Conservation (phyloP, 257 asterid genomes). For the Plantago ovata region DNA sequence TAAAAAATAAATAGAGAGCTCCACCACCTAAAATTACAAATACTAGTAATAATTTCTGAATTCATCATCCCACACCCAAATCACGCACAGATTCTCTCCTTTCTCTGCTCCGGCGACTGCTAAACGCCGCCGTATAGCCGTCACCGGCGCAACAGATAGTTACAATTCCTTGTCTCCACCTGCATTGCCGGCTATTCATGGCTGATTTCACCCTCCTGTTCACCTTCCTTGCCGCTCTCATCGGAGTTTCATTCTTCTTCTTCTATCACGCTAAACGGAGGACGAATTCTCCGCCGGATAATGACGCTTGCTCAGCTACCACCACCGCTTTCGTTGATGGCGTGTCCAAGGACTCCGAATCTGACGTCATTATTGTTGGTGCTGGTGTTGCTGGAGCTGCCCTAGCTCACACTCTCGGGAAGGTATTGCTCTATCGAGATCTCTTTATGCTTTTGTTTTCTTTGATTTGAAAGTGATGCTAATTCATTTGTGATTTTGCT, state of each 20-base stretch:
- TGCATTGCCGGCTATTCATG: conserved; percentile 41
- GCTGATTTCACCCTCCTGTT: conserved; percentile 43
- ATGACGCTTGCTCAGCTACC: conserved; percentile 24
- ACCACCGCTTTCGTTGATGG: conserved; percentile 40
- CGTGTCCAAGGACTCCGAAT: conserved; percentile 35
- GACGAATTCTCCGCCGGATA: conserved; percentile 7
- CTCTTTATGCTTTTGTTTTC: background rate
- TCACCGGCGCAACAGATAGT: conserved; percentile 20
- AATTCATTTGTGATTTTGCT: background rate
- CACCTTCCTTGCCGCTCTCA: conserved; percentile 35
- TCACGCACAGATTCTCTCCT: background rate
- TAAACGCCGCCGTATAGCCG: background rate
- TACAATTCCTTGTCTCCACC: conserved; percentile 9
- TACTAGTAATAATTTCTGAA: too few species aligned
- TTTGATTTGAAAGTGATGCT: background rate
- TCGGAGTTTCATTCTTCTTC: conserved; percentile 37
- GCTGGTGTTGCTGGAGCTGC: conserved; percentile 78
- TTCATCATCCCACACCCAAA: background rate
- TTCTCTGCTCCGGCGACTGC: background rate
- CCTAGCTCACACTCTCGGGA: conserved; percentile 72
- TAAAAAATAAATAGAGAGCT: background rate
- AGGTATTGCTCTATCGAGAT: conserved; percentile 29
- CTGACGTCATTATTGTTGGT: conserved; percentile 51
- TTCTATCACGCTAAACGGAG: conserved; percentile 20
- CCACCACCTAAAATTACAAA: too few species aligned